A percentile compares a stretch with the other conserved stretches of the same genome.
These are phyloP conservation scores for Sanghuangporus sanghuang DNA, from an alignment of 1,284 basidiomycete species.

Conservation along the genomic window DNA sequence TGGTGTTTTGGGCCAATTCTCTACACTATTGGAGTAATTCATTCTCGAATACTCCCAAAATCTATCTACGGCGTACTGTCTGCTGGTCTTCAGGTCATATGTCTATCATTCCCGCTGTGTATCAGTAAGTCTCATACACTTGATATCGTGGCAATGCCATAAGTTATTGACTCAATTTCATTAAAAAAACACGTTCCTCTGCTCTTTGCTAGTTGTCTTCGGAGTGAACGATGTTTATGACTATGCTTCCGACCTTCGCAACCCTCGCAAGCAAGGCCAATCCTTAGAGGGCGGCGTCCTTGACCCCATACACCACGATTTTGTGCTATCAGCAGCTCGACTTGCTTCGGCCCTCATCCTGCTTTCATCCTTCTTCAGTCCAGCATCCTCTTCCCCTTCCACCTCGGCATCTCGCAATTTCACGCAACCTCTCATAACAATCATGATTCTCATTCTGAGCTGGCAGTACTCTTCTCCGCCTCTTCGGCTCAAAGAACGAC, in stretches of 20 bases:
- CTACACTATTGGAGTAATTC: constrained; percentile 23
- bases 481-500: constrained; percentile 23
- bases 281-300: constrained; percentile 24
- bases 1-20: constrained; percentile 26
- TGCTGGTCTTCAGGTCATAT: constrained; percentile 17
- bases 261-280: constrained; percentile 21
- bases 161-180: neutral
- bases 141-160: too few relatives aligned
- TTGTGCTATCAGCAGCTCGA: constrained; percentile 21
- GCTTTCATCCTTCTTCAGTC: constrained; percentile 7
- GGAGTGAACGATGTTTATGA: constrained; percentile 26
- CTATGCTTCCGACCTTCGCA: constrained; percentile 22
- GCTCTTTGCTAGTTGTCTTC: constrained; percentile 21
- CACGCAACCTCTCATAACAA: constrained; percentile 6
- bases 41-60: constrained; percentile 21
- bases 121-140: constrained; percentile 10
- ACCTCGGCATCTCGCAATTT: constrained; percentile 8
- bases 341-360: constrained; percentile 20
- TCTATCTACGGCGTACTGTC: constrained; percentile 7
- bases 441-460: constrained; percentile 21
- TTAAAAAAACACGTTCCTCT: neutral
- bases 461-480: constrained; percentile 25
- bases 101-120: constrained; percentile 21
- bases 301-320: constrained; percentile 20
- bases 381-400: neutral